phyloP scores from a whole-genome alignment of 1,284 basidiomycete genomes.

The Cryptococcus hybrid region DNA sequence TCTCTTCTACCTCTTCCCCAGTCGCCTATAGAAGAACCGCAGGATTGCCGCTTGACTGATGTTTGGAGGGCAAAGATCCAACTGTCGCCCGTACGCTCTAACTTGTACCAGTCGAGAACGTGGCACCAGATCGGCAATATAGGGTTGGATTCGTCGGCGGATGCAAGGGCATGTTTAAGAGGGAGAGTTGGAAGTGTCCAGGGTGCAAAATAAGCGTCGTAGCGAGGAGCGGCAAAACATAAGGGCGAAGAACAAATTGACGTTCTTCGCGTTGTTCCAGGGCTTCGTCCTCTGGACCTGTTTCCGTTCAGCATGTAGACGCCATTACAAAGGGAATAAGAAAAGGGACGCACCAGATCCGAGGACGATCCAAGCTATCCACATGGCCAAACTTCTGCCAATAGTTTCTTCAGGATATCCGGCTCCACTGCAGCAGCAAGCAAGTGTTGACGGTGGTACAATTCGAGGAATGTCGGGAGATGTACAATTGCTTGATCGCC shows the following conservation, averaged over 20 bases:
- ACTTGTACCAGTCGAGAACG: constrained; percentile 43
- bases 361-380: constrained; percentile 51
- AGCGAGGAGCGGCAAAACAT: constrained; percentile 55
- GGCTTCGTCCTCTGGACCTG: constrained; percentile 13
- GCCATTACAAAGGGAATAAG: constrained; percentile 4
- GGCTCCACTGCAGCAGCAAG: constrained; percentile 30
- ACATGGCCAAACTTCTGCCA: constrained; percentile 50
- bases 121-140: constrained; percentile 52
- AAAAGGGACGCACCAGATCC: constrained; percentile 37
- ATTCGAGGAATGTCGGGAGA: constrained; percentile 30
- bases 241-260: constrained; percentile 54
- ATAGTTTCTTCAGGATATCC: constrained; percentile 49
- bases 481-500: constrained; percentile 47
- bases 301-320: constrained; percentile 8
- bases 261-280: constrained; percentile 38
- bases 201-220: constrained; percentile 54
- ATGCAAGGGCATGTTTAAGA: neutral
- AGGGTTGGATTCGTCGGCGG: constrained; percentile 22
- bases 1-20: constrained; percentile 8
- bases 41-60: constrained; percentile 50
- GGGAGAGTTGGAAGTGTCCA: constrained; percentile 53
- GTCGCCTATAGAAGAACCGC: constrained; percentile 38
- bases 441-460: constrained; percentile 46
- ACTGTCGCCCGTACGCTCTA: constrained; percentile 43
- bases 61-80: constrained; percentile 42